phyloP scores from a whole-genome alignment of 805 yeast species.

The Wickerhamomyces tratensis region DNA sequence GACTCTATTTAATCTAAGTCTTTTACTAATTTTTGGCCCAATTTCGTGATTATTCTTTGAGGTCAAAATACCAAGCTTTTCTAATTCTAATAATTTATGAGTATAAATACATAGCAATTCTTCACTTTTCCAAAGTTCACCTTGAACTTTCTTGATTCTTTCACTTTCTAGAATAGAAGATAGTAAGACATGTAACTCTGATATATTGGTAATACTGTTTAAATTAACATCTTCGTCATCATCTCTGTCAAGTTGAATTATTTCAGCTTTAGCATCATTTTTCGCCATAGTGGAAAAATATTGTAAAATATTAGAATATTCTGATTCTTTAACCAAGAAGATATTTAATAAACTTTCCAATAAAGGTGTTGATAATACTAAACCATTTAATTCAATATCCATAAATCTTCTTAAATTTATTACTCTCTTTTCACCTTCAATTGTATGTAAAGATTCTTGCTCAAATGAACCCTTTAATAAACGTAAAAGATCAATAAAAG shows the following conservation, averaged over 20 bases:
- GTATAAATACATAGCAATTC: slow-evolving; percentile 31
- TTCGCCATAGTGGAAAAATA: not conserved
- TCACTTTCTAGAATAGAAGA: slow-evolving; percentile 8
- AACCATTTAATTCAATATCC: slow-evolving; percentile 11
- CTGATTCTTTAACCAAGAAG: slow-evolving; percentile 40
- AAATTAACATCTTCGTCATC: slow-evolving; percentile 41
- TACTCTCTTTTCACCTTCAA: slow-evolving; percentile 17
- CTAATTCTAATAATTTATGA: slow-evolving; percentile 28
- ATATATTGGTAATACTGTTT: slow-evolving; percentile 1
- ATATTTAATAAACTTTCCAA: slow-evolving; percentile 27
- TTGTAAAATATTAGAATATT: slow-evolving; percentile 26
- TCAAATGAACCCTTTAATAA: slow-evolving; percentile 22
- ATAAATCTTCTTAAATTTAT: slow-evolving; percentile 10
- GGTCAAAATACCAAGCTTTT: slow-evolving; percentile 23
- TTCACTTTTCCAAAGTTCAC: slow-evolving; percentile 27
- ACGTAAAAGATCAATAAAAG: slow-evolving; percentile 16
- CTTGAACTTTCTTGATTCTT: slow-evolving; percentile 8
- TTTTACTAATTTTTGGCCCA: slow-evolving; percentile 9
- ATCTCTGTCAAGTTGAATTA: slow-evolving; percentile 34
- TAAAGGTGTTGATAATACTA: slow-evolving; percentile 20
- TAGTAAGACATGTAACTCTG: too few species aligned
- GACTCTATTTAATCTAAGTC: slow-evolving; percentile 28
- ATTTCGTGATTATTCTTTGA: not conserved
- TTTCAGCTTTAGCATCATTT: not conserved
- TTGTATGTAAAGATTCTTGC: slow-evolving; percentile 15